Evolutionary conservation across 2,329 filamentous ascomycete genomes (phyloP).

Genomic region (Gliomastix tumulicola): DNA sequence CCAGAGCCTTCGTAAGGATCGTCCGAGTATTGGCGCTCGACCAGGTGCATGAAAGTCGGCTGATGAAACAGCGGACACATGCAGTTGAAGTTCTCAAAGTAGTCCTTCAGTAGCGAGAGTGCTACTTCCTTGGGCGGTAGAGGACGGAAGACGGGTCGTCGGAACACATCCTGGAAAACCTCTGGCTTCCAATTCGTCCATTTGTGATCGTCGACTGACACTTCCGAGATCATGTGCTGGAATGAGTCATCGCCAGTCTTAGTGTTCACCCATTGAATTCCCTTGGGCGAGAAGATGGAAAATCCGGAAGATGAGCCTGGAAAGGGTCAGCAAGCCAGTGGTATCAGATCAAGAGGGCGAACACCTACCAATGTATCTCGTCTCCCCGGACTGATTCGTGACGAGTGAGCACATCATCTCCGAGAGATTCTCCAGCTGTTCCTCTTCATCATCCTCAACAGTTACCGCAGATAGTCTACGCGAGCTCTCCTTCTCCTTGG

Average conservation of each 20-base stretch:
- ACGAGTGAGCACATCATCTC: conserved; percentile 99
- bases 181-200: conserved; percentile 99
- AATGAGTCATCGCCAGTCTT: conserved; percentile 96
- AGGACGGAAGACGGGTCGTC: conserved; percentile 73
- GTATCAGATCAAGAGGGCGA: not conserved
- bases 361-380: conserved; percentile 81
- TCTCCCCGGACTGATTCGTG: conserved; percentile 91
- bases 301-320: conserved; percentile 92
- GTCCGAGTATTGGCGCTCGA: conserved; percentile 86
- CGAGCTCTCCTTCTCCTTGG: conserved; percentile 29
- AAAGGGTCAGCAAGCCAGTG: conserved; percentile 5
- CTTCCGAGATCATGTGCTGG: conserved; percentile 86
- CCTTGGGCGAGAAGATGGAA: conserved; percentile 97
- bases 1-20: conserved; percentile 93
- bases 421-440: conserved; percentile 80
- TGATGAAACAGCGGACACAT: conserved; percentile 98
- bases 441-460: conserved; percentile 41
- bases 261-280: conserved; percentile 96
- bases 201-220: conserved; percentile 89
- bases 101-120: conserved; percentile 82
- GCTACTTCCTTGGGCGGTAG: conserved; percentile 84
- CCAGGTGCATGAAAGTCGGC: conserved; percentile 95
- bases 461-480: no score
- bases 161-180: conserved; percentile 88
- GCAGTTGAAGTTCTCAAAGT: conserved; percentile 98